These are phyloP conservation scores for Penicillium maclennaniae DNA, from an alignment of 495 filamentous ascomycete species.

Conservation along the genomic window DNA sequence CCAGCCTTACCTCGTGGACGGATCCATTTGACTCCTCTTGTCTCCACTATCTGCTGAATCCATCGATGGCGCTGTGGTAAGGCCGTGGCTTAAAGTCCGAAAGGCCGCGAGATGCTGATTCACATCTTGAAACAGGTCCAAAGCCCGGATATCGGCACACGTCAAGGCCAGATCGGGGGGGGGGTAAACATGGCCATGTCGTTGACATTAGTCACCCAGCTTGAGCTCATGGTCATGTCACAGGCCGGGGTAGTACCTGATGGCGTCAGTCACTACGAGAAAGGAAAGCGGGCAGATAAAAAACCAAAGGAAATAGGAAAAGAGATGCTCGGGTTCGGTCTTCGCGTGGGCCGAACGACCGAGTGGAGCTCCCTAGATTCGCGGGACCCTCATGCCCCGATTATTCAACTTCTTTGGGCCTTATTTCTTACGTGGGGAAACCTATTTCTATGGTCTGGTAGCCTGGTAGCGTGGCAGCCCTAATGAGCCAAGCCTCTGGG, in stretches of 20 bases:
- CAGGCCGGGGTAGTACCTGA: neutral
- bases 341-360: slow-evolving; percentile 10
- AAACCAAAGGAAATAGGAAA: neutral
- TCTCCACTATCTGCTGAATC: slow-evolving; percentile 8
- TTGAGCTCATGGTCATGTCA: neutral
- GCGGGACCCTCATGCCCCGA: neutral
- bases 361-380: slow-evolving; percentile 8
- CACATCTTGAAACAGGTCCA: neutral
- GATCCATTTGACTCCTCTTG: slow-evolving; percentile 1
- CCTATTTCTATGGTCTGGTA: no score
- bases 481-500: no score
- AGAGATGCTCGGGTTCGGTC: slow-evolving; percentile 3
- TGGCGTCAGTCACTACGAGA: slow-evolving; percentile 3
- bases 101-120: slow-evolving; percentile 3
- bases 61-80: neutral
- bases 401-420: neutral
- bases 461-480: no score
- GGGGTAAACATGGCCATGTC: neutral
- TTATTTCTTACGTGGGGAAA: no score
- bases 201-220: neutral
- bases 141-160: neutral
- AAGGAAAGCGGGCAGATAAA: no score
- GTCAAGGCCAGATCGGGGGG: neutral
- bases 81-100: slow-evolving; percentile 1
- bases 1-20: neutral